Evolutionary conservation across 1,139 yeast genomes (phyloP).

Genomic region (Saccharomycopsis phalli): DNA sequence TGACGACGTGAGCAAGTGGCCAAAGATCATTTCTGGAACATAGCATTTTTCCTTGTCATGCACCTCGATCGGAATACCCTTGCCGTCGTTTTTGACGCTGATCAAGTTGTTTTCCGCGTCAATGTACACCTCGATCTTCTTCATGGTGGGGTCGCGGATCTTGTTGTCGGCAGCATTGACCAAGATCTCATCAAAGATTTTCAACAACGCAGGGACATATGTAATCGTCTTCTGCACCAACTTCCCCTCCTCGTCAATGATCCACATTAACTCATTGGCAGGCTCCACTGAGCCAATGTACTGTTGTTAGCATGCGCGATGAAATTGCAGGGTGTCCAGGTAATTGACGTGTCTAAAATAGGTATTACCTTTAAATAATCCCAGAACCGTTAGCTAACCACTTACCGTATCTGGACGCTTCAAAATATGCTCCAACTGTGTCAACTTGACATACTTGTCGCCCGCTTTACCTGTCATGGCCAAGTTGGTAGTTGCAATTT

Average conservation of each 20-base stretch:
- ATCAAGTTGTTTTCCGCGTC: conserved; percentile 68
- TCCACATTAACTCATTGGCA: conserved; percentile 78
- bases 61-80: conserved; percentile 91
- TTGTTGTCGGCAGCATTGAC: conserved; percentile 97
- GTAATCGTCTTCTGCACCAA: conserved; percentile 67
- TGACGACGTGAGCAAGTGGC: conserved; percentile 88
- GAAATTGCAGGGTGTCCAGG: background rate
- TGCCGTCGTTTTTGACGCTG: conserved; percentile 85
- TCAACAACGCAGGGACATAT: conserved; percentile 92
- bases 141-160: conserved; percentile 90
- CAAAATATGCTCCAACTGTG: conserved; percentile 92
- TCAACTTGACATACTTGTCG: conserved; percentile 83
- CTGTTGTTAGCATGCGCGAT: conserved; percentile 7
- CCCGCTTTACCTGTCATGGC: conserved; percentile 36
- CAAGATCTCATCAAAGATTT: conserved; percentile 92
- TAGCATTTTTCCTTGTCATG: conserved; percentile 88
- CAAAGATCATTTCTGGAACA: conserved; percentile 94
- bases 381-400: conserved; percentile 5
- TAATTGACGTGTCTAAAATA: background rate
- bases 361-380: background rate
- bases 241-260: conserved; percentile 59
- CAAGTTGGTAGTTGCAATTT: too few relatives aligned
- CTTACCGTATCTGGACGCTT: conserved; percentile 83
- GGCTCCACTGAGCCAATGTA: conserved; percentile 92
- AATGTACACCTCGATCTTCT: conserved; percentile 68